Evolutionary conservation across 2,329 filamentous ascomycete species (phyloP), one percentile per base, ranked within the genome.

Genomic region (Curvularia spicifera): DNA sequence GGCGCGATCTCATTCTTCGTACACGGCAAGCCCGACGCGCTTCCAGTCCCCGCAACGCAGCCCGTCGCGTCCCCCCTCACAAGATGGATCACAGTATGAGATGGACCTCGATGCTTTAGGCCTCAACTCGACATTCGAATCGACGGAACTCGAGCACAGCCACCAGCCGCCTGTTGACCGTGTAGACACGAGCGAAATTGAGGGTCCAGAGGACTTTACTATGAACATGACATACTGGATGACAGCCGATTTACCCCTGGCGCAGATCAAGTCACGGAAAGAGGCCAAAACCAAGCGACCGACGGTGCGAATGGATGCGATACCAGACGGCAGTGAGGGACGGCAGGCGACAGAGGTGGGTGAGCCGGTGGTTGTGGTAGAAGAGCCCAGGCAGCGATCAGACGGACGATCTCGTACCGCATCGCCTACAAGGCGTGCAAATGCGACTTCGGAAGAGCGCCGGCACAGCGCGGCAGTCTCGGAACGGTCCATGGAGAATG

Each of bases 181-280:
- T 10, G 70, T 79, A 18, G 66, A 74, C 12, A 78, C 71, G 39
- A 77, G 76, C 60, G 76, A 79, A 13, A 74, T 79, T 26, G 76
- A 77, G 43, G 77, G 77, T 6, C 77, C 77, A 2, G 76, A 75
- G 48, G 77, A 79, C 62, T 79, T 79, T 58, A 79, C 77, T 6
- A 72, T 76, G 71, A 79, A 79, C 62, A 76, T 79, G 75, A 77
- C 76, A 33, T 78, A 74, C 61, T 79, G 75, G 75, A 79, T 79
- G 76, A 74, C 73, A 2, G 67, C 74, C 26, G 70, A 74, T 51
- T 63, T 76, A 35, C 68, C 71, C 37, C 53, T 66, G 53, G 54
- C 68, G 15, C 65, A 71, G 24, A 71, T 72, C 50, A 71, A 70
- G 52, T 73, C 73, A 51, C 65, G 72, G 28, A 75, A 76, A 45